Base-by-base conservation (phyloP, 768 basidiomycete species). In the Boletus fagicola region DNA sequence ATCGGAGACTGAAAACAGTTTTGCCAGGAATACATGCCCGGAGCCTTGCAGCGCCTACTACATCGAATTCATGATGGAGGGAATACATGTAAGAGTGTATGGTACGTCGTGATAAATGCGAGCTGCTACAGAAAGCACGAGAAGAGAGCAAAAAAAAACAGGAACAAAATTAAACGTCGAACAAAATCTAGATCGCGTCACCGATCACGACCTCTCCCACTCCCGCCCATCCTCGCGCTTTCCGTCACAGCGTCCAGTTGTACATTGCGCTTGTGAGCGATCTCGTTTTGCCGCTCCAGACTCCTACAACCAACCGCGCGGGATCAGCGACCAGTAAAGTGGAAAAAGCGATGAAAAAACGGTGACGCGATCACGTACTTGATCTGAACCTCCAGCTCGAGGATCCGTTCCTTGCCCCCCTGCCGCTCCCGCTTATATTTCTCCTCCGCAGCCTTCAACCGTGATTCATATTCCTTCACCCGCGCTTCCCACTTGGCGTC, bases 401-500 rank as follows among this genome's bases (percentile, higher is more conserved):
- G 63, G 1, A 89, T 76, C 22, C 91, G 76, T 74, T 98, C 96
- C 75, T 98, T 99, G 44, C 87, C 83, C 4, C 96, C 97, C 66
- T 98, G 95, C 58, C 91, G 78, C 77, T 96, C 94, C 53, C 92
- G 80, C 80, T 98, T 98, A 62, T 93, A 85, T 68, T 86, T 87
- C 78, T 98, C 95, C 66, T 94, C 92, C 0, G 92, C 92, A 0
- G 86, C 84, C 70, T 86, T 87, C 60, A 94, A 68, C 18, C 90
- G 76, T 15, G 83, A 69, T 74, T 97, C 93, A 65, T 95, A 94
- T 73, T 98, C 95, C 72, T 87, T 88, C 45, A 98, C 91, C n/a
- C 95, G 79, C 0, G 88, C 92, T 66, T 95, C 94, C 94, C 95
- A 98, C 72, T 95, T 96, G 51, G 75, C 77, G 63, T 97, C 94